Evolutionary conservation across 495 filamentous ascomycete genomes (phyloP).

Genomic region (Xylaria nigripes): DNA sequence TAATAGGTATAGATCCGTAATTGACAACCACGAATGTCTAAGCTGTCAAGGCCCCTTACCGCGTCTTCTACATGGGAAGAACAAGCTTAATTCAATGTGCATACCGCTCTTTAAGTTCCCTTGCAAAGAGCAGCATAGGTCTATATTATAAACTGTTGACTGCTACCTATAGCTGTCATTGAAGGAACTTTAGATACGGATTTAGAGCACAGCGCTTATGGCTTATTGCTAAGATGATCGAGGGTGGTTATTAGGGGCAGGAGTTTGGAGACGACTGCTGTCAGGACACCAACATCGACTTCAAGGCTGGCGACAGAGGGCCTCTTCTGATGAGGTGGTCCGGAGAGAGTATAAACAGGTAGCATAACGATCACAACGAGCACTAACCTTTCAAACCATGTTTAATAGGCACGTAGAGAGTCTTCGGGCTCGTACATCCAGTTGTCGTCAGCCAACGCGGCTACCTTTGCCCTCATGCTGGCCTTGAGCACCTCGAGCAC

Average conservation of each 20-base stretch:
- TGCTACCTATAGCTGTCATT: too few species aligned
- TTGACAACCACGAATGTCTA: background rate
- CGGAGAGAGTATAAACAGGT: background rate
- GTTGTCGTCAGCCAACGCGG: slow-evolving; percentile 69
- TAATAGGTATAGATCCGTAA: background rate
- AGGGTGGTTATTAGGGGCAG: background rate
- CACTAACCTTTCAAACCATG: background rate
- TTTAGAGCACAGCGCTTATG: too few species aligned
- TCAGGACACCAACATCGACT: background rate
- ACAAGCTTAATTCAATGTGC: too few species aligned
- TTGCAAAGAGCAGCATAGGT: too few species aligned
- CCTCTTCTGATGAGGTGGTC: background rate
- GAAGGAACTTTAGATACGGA: too few species aligned
- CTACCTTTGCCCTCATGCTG: slow-evolving; percentile 63
- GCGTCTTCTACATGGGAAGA: too few species aligned
- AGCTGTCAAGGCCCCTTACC: too few species aligned
- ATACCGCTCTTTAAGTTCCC: too few species aligned
- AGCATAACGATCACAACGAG: background rate
- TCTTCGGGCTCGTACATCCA: slow-evolving; percentile 86
- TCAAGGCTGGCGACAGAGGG: background rate
- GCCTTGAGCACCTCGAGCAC: slow-evolving; percentile 61
- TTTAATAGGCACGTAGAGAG: slow-evolving; percentile 22
- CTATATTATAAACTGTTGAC: too few species aligned
- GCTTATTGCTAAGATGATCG: too few species aligned
- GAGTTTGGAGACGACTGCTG: background rate